Evolutionary conservation across 2,329 filamentous ascomycete genomes (phyloP), one percentile per base, ranked within the genome.

Genomic region (Colletotrichum gigasporum): DNA sequence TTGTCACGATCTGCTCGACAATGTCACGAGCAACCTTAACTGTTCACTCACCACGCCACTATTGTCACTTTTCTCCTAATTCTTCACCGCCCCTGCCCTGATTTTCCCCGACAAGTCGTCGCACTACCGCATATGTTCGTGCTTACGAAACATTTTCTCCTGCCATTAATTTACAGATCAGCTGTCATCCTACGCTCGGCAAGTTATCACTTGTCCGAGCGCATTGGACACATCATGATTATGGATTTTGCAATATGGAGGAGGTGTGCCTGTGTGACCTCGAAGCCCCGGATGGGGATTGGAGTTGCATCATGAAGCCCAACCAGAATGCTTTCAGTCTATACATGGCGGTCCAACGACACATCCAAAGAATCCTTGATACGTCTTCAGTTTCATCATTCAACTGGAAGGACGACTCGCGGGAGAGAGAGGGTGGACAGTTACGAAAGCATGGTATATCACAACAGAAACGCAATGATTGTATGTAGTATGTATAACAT

Each of bases 161-260:
- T 76, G 75, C 78, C 82, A 78, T 78, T 78, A 78, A 82, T 83
- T 82, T 83, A 83, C 76, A 78, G 74, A 81, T 85, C 81, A 82
- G 80, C 77, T 76, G 78, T 84, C 83, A 87, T 86, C 82, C 83
- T 87, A 87, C 80, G 75, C 81, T 79, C 75, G 75, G 74, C 76
- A 76, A 76, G 79, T 77, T 82, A 81, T 78, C 75, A 78, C 80
- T 79, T 79, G 76, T 67, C 68, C 73, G 79, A 79, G 82, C 80
- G 82, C 78, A 81, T 87, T 87, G 85, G 85, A 87, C 82, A 87
- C 80, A 82, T 85, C 77, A 86, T 86, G 81, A 76, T 86, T 87
- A 86, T 80, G 80, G 77, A 80, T 85, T 85, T 85, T 85, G 83
- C 82, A 80, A 83, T 83, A 83, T 80, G 77, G 57, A 61, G 42